These are phyloP conservation scores for Fusarium pilosicola DNA, from an alignment of 2,329 filamentous ascomycete genomes.

Conservation along the genomic window DNA sequence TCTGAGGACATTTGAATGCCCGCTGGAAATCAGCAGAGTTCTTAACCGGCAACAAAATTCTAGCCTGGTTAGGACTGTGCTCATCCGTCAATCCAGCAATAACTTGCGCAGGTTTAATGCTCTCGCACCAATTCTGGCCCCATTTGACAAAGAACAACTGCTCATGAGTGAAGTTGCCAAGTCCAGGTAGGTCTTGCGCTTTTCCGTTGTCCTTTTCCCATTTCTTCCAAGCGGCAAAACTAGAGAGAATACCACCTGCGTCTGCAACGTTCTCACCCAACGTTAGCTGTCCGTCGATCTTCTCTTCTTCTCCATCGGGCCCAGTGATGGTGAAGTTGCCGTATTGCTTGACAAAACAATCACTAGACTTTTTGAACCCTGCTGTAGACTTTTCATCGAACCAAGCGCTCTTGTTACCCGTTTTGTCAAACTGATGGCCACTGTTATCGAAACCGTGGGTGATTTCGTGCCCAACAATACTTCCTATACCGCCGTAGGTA, in stretches of 20 bases:
- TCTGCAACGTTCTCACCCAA: slow-evolving; percentile 78
- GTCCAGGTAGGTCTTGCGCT: slow-evolving; percentile 65
- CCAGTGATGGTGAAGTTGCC: slow-evolving; percentile 67
- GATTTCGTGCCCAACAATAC: slow-evolving; percentile 74
- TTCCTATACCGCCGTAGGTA: slow-evolving; percentile 73
- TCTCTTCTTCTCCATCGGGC: slow-evolving; percentile 63
- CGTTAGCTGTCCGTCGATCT: slow-evolving; percentile 71
- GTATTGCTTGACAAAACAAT: slow-evolving; percentile 77
- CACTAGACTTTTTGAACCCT: slow-evolving; percentile 64
- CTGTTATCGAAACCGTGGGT: slow-evolving; percentile 76
- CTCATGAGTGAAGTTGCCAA: slow-evolving; percentile 71
- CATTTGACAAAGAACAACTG: slow-evolving; percentile 77
- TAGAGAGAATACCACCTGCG: slow-evolving; percentile 70
- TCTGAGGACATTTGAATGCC: slow-evolving; percentile 72
- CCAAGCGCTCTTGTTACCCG: slow-evolving; percentile 73
- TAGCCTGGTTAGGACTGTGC: slow-evolving; percentile 71
- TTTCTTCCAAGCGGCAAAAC: slow-evolving; percentile 73
- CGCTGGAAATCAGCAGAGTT: slow-evolving; percentile 76
- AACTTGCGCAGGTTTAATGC: slow-evolving; percentile 67
- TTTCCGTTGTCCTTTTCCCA: slow-evolving; percentile 59
- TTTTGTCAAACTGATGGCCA: slow-evolving; percentile 71
- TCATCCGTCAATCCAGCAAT: slow-evolving; percentile 69
- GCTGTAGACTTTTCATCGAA: slow-evolving; percentile 69
- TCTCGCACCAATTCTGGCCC: slow-evolving; percentile 74
- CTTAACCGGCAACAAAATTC: slow-evolving; percentile 71